Evolutionary conservation across 768 basidiomycete species (phyloP), one percentile per base, ranked within the genome.

Genomic region (Auriculariales sp.): DNA sequence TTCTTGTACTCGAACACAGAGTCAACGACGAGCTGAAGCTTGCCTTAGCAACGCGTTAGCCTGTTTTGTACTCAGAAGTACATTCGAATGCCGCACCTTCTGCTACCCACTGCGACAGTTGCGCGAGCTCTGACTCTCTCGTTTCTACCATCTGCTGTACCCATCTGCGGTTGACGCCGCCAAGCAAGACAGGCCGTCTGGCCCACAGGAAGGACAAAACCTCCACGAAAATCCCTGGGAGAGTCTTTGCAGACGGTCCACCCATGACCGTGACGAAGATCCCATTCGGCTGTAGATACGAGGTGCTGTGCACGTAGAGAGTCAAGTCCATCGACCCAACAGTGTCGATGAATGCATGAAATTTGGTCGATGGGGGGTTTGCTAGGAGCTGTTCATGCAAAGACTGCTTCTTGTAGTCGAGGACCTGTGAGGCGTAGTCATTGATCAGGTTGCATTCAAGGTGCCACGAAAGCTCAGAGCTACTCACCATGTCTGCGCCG

Each of bases 401-500:
- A 3, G 77, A 74, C 6, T 57, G 60, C 30, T 69, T 66, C 1
- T 74, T 78, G 52, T 85, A 83, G 58, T 83, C 80, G 19, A 81
- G 67, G 56, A 84, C 77, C 69, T 72, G 32, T 4, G 42, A n/a
- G n/a, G n/a, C n/a, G n/a, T n/a, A n/a, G n/a, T n/a, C n/a, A n/a
- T n/a, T n/a, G n/a, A n/a, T n/a, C n/a, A 52, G 39, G n/a, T n/a
- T n/a, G n/a, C n/a, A n/a, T n/a, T n/a, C n/a, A n/a, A n/a, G n/a
- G n/a, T 27, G 28, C 28, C 5, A 28, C 14, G 19, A 14, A 25
- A 35, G 11, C 42, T 17, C 15, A 3, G 28, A 39, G 49, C 29
- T 17, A 56, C 68, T 17, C 50, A 78, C 79, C 64, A 79, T 71
- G 48, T 86, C 85, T 2, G 79, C 84, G 22, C 86, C 85, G 28